Base-by-base conservation (phyloP, 148 eudicot genomes). In the Arctostaphylos glauca region DNA sequence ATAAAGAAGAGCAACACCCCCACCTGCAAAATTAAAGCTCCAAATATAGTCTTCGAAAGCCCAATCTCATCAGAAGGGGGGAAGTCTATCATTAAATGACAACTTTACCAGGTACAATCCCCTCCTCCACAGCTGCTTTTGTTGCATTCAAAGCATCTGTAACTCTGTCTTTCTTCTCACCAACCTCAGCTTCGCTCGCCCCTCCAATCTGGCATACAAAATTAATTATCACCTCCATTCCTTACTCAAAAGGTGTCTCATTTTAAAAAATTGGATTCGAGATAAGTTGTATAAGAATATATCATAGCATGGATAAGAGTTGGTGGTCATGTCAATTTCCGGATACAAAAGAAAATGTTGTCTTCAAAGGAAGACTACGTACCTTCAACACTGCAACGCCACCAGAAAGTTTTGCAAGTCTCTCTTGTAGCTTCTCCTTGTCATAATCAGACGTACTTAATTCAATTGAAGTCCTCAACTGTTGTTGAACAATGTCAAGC, bases 381-480 rank as follows among this genome's bases (percentile, higher is more conserved):
- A 94, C 98, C 98, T 95, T 94, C 86, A 95, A 80, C 6, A 95
- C 98, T 64, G 98, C 98, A 83, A 95, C 96, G 59, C 98, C 98
- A 62, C 98, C 98, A 64, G 98, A 95, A 23, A 95, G 92, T 84
- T 95, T 95, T 48, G 98, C 98, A 64, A 95, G 87, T 83, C 98
- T 91, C 88, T 95, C 98, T 77, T 92, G 93, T 68, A 91, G 80
- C 90, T 95, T 95, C 88, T 95, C 98, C 85, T 91, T 95, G 86
- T 95, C 98, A 62, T 95, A 95, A 53, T 95, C 98, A 79, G 98
- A 95, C 21, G 96, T 91, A 89, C 93, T 91, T 75, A 85, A 76
- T 81, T 95, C 97, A 73, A 95, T 85, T 78, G 82, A 86, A 75
- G 96, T 88, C 58, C 97, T 85, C 31, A 95, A 85, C 97, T 95